Percentiles rank a stretch among this genome's conserved stretches.
Evolutionary conservation across 208 protist genomes (phyloP).

Genomic region (Wallacemonas sp.): DNA sequence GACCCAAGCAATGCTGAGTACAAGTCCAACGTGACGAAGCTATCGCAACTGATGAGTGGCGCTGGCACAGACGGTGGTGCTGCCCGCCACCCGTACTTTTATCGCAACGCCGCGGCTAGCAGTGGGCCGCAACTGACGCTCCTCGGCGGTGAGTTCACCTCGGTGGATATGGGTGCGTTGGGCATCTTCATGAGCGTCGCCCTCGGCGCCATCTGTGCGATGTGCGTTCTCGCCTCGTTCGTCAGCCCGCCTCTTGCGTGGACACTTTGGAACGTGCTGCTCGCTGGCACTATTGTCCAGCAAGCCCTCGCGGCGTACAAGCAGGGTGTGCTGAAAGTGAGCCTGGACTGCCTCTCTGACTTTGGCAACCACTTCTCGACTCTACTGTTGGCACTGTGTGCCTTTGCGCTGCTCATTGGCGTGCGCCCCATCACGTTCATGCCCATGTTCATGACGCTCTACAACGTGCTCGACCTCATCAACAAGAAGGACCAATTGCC

Average conservation of each 20-base stretch:
- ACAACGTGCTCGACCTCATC: constrained; percentile 46
- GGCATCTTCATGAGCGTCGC: constrained; percentile 30
- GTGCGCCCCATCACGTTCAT: constrained; percentile 49
- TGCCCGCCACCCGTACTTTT: constrained; percentile 35
- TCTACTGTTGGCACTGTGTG: constrained; percentile 47
- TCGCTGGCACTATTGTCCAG: constrained; percentile 44
- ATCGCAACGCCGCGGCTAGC: constrained; percentile 31
- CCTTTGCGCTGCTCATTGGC: constrained; percentile 42
- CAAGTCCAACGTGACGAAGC: constrained; percentile 34
- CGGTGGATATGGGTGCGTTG: constrained; percentile 25
- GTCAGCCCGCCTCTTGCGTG: constrained; percentile 21
- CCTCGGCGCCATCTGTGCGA: constrained; percentile 15
- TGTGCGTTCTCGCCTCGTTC: constrained; percentile 25
- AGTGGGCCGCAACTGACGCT: constrained; percentile 21
- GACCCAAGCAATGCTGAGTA: constrained; percentile 42
- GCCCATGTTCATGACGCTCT: constrained; percentile 36
- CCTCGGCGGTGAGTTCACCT: constrained; percentile 40
- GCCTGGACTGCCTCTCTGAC: constrained; percentile 34
- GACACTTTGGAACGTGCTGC: constrained; percentile 35
- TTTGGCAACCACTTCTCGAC: constrained; percentile 61
- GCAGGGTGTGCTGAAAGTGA: constrained; percentile 39
- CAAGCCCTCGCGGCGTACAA: constrained; percentile 44
- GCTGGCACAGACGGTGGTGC: constrained; percentile 22
- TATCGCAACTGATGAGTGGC: constrained; percentile 37
- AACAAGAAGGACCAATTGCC: constrained; percentile 31